Evolutionary conservation across 768 basidiomycete genomes (phyloP).

Genomic region (Collybia mongolica): DNA sequence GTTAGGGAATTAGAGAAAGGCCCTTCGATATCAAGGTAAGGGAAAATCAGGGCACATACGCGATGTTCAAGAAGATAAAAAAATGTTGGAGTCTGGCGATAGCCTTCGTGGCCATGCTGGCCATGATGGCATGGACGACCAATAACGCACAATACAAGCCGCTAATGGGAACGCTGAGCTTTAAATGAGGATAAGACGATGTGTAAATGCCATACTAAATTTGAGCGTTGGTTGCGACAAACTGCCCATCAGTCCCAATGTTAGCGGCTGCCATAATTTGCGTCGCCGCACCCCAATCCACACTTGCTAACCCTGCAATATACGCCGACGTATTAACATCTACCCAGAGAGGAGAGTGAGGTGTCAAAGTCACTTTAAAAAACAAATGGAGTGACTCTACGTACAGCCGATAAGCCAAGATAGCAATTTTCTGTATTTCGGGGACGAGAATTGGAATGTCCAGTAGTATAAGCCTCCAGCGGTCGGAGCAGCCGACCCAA

Average conservation of each 20-base stretch:
- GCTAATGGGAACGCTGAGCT: constrained; percentile 42
- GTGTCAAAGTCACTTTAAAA: no score
- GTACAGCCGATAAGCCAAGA: constrained; percentile 72
- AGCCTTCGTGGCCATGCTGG: constrained; percentile 62
- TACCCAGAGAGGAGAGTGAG: neutral
- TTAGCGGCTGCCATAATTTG: constrained; percentile 65
- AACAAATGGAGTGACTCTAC: constrained; percentile 19
- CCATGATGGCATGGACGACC: constrained; percentile 59
- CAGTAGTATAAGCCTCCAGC: constrained; percentile 76
- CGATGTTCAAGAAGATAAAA: constrained; percentile 68
- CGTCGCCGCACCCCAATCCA: constrained; percentile 66
- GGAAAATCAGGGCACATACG: constrained; percentile 38
- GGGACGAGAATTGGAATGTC: constrained; percentile 61
- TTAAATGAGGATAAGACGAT: neutral
- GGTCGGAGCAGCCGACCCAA: constrained; percentile 73
- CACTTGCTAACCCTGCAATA: constrained; percentile 50
- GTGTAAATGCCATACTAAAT: constrained; percentile 37
- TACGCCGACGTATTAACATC: constrained; percentile 53
- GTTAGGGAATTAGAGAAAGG: neutral
- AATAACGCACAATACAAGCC: constrained; percentile 62
- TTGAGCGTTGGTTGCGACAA: constrained; percentile 42
- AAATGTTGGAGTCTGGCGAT: constrained; percentile 71
- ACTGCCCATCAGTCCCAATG: constrained; percentile 46
- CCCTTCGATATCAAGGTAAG: neutral
- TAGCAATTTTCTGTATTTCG: constrained; percentile 57